A percentile compares a stretch with the other conserved stretches of the same genome.
phyloP scores from a whole-genome alignment of 257 asterid genomes.

The Oldenlandia corymbosa region DNA sequence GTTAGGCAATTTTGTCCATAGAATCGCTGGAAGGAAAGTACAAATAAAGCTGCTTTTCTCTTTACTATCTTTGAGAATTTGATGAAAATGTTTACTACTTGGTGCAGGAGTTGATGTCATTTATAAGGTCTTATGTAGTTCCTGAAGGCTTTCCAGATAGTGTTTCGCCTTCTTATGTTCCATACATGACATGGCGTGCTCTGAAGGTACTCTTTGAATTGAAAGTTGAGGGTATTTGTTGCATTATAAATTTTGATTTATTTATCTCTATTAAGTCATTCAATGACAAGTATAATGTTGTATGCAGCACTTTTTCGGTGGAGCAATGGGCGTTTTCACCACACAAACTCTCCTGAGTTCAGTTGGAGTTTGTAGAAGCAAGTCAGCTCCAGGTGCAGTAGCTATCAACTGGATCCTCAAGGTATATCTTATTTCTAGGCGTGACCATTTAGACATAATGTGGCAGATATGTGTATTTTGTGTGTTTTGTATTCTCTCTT shows the following conservation, averaged over 20 bases:
- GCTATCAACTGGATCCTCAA: slow-evolving; percentile 99
- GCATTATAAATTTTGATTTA: neutral
- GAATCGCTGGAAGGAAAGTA: neutral
- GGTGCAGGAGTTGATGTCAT: slow-evolving; percentile 63
- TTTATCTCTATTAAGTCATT: neutral
- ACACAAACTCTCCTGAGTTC: slow-evolving; percentile 89
- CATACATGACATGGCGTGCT: slow-evolving; percentile 99
- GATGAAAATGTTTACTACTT: neutral
- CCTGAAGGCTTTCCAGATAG: slow-evolving; percentile 98
- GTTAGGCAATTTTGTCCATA: neutral
- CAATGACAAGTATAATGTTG: neutral
- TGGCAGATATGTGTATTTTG: neutral
- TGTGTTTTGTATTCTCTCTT: neutral
- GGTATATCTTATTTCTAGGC: slow-evolving; percentile 31
- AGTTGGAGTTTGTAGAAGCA: slow-evolving; percentile 71
- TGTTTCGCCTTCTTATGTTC: slow-evolving; percentile 89
- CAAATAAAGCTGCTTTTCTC: neutral
- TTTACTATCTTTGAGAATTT: neutral
- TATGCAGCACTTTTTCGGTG: slow-evolving; percentile 94
- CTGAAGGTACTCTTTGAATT: slow-evolving; percentile 53
- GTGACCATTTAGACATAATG: neutral
- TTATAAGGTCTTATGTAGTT: slow-evolving; percentile 80
- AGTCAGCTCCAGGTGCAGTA: slow-evolving; percentile 70
- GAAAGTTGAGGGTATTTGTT: slow-evolving; percentile 8
- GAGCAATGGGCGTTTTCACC: slow-evolving; percentile 98